Evolutionary conservation across 345 rosid genomes (phyloP), one percentile per base, ranked within the genome.

Genomic region (Lepidium aucheri): DNA sequence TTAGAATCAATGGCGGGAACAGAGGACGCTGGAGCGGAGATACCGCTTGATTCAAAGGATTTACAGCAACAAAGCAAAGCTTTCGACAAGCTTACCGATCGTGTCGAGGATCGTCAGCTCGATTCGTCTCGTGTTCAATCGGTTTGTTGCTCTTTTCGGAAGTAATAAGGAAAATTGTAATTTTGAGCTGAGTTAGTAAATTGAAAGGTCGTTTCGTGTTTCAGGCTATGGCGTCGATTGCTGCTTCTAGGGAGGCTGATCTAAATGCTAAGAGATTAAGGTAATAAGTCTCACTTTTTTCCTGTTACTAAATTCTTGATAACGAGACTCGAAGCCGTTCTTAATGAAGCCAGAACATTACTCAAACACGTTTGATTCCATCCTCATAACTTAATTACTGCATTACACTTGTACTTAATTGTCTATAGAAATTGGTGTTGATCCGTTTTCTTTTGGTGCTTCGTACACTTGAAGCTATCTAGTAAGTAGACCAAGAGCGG

Each of bases 151-250:
- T 34, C 56, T 30, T 17, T 72, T 39, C 22, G 22, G 3, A 20
- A 3, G 3, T n/a, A 20, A 20, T 20, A 1, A 20, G 22, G 22
- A 20, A 56, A 10, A 9, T 16, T 18, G 8, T 3, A 38, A 7
- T 3, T 28, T 57, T 49, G 63, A 47, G 60, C 76, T 32, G 28
- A 58, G 5, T 58, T 58, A 13, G 53, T 60, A 9, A 62, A 44
- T 30, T 34, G 43, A 38, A 8, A 35, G 10, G 69, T 50, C 6
- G 0, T 66, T 5, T 16, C 6, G 35, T 73, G 62, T 67, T 47
- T 18, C 80, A 90, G 98, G 99, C 99, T 8, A 91, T 94, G 99
- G 97, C 99, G 32, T 94, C 97, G 3, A 91, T 94, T 69, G 87
- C 90, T 49, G 87, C 95, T 0, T 85, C 96, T 11, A 84, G 84